Evolutionary conservation across 208 protist species (phyloP).

Genomic region (Trypanosoma caninum): DNA sequence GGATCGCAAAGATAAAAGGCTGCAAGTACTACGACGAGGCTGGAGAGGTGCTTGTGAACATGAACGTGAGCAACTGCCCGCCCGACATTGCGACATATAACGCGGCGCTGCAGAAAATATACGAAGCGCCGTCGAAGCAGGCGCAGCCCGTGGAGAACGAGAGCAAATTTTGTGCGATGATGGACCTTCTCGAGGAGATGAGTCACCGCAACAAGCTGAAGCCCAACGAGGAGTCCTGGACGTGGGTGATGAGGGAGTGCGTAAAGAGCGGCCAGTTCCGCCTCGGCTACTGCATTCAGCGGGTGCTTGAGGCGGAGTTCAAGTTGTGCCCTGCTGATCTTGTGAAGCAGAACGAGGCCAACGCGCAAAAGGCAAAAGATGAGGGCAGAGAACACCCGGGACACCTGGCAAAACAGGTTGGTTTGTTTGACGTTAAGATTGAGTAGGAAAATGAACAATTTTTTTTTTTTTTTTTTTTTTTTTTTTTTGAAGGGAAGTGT

Average conservation of each 20-base stretch:
- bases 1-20: conserved; percentile 82
- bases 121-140: conserved; percentile 70
- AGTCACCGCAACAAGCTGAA: conserved; percentile 85
- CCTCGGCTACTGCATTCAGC: conserved; percentile 73
- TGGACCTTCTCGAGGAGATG: conserved; percentile 90
- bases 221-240: conserved; percentile 84
- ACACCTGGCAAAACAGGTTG: conserved; percentile 59
- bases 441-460: conserved; percentile 30
- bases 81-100: conserved; percentile 88
- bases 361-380: conserved; percentile 75
- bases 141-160: conserved; percentile 65
- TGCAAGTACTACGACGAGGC: conserved; percentile 87
- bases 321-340: conserved; percentile 73
- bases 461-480: conserved; percentile 11
- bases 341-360: conserved; percentile 75
- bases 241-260: conserved; percentile 83
- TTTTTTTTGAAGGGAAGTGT: no score
- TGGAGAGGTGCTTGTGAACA: conserved; percentile 84
- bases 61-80: conserved; percentile 90
- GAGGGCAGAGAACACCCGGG: conserved; percentile 83
- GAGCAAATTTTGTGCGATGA: conserved; percentile 90
- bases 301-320: conserved; percentile 78
- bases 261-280: conserved; percentile 81
- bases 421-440: conserved; percentile 88
- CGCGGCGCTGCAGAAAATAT: conserved; percentile 79